Percentiles rank a stretch among this genome's conserved stretches.
Evolutionary conservation across 768 basidiomycete species (phyloP).

Genomic region (Suillus discolor): DNA sequence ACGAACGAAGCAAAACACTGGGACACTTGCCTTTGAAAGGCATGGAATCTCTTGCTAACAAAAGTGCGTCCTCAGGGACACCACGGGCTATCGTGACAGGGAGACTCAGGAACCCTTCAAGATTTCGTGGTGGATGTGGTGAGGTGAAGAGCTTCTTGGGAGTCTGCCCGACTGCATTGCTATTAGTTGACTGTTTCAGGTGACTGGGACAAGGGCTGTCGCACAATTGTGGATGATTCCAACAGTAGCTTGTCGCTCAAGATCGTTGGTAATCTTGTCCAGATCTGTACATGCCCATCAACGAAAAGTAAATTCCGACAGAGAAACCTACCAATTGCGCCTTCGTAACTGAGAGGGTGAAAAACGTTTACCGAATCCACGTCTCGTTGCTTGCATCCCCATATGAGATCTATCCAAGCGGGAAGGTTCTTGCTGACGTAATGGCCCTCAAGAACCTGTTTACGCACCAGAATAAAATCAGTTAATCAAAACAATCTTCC

Average conservation of each 20-base stretch:
- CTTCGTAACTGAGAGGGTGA: slow-evolving; percentile 93
- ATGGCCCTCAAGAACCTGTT: slow-evolving; percentile 83
- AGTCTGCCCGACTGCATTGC: slow-evolving; percentile 78
- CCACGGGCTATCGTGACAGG: slow-evolving; percentile 75
- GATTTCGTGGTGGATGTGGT: slow-evolving; percentile 76
- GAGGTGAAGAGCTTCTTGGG: slow-evolving; percentile 80
- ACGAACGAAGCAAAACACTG: background rate
- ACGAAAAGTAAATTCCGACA: background rate
- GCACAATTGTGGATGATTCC: slow-evolving; percentile 94
- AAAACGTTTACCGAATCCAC: slow-evolving; percentile 78
- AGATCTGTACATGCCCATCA: slow-evolving; percentile 53
- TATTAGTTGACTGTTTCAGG: slow-evolving; percentile 5
- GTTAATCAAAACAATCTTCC: background rate
- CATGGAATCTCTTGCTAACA: slow-evolving; percentile 58
- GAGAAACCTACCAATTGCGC: slow-evolving; percentile 64
- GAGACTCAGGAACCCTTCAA: slow-evolving; percentile 71
- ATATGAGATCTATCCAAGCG: slow-evolving; percentile 93
- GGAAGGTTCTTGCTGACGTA: slow-evolving; percentile 84
- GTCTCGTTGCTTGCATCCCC: slow-evolving; percentile 87
- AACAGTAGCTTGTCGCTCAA: slow-evolving; percentile 89
- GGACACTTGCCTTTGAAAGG: slow-evolving; percentile 54
- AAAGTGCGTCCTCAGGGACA: slow-evolving; percentile 80
- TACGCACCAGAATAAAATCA: background rate
- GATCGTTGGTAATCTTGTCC: slow-evolving; percentile 81
- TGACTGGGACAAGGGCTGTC: slow-evolving; percentile 19